Conservation (phyloP, 441 rosid species). For the Brassica hybrid region DNA sequence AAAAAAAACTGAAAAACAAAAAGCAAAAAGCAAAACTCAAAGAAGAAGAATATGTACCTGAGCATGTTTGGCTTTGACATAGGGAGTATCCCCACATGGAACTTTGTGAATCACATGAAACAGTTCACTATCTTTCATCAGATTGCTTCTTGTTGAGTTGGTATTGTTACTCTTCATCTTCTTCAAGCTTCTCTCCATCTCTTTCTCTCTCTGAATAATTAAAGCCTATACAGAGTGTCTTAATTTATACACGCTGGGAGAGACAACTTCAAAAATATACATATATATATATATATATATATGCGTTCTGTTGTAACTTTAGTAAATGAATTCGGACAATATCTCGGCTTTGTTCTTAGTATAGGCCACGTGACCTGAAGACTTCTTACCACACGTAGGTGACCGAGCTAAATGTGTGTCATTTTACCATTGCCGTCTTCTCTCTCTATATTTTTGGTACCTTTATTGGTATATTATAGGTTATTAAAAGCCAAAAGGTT, state of each 20-base stretch:
- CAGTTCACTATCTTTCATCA: slow-evolving; percentile 42
- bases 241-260: slow-evolving; percentile 27
- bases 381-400: slow-evolving; percentile 38
- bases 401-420: slow-evolving; percentile 36
- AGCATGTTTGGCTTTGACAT: slow-evolving; percentile 44
- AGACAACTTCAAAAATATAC: no score
- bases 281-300: no score
- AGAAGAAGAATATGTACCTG: slow-evolving; percentile 30
- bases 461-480: not conserved
- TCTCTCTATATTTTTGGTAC: not conserved
- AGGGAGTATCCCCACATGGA: slow-evolving; percentile 54
- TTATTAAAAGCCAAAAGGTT: not conserved
- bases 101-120: slow-evolving; percentile 77
- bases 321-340: slow-evolving; percentile 12
- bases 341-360: slow-evolving; percentile 19
- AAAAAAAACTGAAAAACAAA: not conserved
- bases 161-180: slow-evolving; percentile 30
- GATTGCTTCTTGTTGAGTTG: slow-evolving; percentile 26
- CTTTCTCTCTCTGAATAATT: slow-evolving; percentile 7
- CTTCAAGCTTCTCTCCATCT: slow-evolving; percentile 42
- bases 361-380: slow-evolving; percentile 31
- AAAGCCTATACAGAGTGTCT: slow-evolving; percentile 17
- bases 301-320: slow-evolving; percentile 14
- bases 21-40: not conserved
- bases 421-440: not conserved